Percentiles rank a stretch among this genome's conserved stretches.
These are phyloP conservation scores for Priceomyces fermenticarens DNA, from an alignment of 805 yeast genomes.

Conservation along the genomic window DNA sequence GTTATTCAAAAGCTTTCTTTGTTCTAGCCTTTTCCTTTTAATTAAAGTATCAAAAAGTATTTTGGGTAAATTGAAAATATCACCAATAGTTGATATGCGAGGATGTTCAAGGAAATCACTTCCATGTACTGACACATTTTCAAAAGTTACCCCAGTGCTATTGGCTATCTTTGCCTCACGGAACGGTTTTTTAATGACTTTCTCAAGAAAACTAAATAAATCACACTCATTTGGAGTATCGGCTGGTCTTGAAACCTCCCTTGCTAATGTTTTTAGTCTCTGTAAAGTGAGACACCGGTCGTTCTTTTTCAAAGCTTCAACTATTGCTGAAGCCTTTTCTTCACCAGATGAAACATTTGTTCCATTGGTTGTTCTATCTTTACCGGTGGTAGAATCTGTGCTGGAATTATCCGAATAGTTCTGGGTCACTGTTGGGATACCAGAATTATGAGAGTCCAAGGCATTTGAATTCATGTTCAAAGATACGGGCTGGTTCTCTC, in stretches of 20 bases:
- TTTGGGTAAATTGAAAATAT: slow-evolving; percentile 30
- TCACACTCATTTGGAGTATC: slow-evolving; percentile 20
- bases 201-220: slow-evolving; percentile 31
- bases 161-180: slow-evolving; percentile 47
- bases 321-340: too few relatives aligned
- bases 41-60: slow-evolving; percentile 5
- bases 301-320: too few relatives aligned
- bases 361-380: too few relatives aligned
- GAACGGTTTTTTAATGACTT: slow-evolving; percentile 36
- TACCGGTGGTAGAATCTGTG: too few relatives aligned
- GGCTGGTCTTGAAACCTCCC: slow-evolving; percentile 17
- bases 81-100: slow-evolving; percentile 41
- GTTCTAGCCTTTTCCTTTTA: slow-evolving; percentile 20
- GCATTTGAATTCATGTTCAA: too few relatives aligned
- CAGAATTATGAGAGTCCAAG: too few relatives aligned
- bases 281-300: background rate
- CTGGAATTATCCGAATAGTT: too few relatives aligned
- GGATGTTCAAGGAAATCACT: slow-evolving; percentile 47
- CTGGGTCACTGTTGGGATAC: too few relatives aligned
- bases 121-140: slow-evolving; percentile 40
- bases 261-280: slow-evolving; percentile 17
- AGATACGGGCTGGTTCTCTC: too few relatives aligned
- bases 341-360: too few relatives aligned
- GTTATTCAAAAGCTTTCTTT: slow-evolving; percentile 16
- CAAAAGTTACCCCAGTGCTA: slow-evolving; percentile 41